Evolutionary conservation across 2,329 filamentous ascomycete species (phyloP).

Genomic region (Botrytis medusae): DNA sequence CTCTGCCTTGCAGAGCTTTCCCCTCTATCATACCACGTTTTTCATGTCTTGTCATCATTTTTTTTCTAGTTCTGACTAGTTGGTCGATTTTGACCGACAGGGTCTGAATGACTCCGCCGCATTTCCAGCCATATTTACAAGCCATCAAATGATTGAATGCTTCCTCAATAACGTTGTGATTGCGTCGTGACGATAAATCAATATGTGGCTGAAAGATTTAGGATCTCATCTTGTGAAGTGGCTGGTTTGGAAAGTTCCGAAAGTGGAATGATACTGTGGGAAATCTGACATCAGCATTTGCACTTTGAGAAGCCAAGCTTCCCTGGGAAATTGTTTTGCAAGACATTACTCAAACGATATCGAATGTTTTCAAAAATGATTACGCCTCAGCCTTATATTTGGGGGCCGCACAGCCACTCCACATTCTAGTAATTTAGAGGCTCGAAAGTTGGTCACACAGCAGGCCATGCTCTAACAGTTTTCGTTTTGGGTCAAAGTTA

Average conservation of each 20-base stretch:
- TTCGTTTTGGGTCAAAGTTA: neutral
- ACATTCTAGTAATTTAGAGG: neutral
- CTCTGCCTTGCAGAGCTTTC: neutral
- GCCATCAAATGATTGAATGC: neutral
- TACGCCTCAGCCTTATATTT: conserved; percentile 12
- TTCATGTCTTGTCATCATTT: neutral
- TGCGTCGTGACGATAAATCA: neutral
- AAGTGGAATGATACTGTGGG: neutral
- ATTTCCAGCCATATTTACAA: neutral
- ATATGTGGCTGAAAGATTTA: neutral
- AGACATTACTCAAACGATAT: neutral
- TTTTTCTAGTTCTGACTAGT: neutral
- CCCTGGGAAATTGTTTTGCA: neutral
- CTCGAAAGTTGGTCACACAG: neutral
- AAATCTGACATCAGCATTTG: conserved; percentile 8
- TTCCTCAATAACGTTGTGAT: neutral
- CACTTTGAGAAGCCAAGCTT: neutral
- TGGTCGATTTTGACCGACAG: no score
- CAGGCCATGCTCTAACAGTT: neutral
- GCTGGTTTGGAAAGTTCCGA: conserved; percentile 13
- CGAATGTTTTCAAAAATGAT: neutral
- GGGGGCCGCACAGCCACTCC: conserved; percentile 4
- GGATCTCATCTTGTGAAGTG: neutral
- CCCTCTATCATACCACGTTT: neutral
- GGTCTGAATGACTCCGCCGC: neutral